phyloP scores from a whole-genome alignment of 179 eudicot species.

The Nepenthes alata region DNA sequence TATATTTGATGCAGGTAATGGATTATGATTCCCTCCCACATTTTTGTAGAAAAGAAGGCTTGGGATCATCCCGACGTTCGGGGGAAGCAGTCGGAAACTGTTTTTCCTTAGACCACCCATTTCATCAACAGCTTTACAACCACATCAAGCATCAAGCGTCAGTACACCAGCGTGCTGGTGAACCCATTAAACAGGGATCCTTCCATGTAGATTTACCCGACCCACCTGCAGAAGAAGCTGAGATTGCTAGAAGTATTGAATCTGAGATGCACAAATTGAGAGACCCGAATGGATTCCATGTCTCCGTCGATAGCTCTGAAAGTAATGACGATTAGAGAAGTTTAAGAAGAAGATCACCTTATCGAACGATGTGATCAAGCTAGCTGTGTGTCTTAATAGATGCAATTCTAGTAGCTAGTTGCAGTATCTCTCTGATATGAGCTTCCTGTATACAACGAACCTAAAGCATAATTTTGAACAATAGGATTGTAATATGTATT shows the following conservation, averaged over 20 bases:
- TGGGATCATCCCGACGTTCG: conserved; percentile 29
- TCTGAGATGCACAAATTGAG: conserved; percentile 29
- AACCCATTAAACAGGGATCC: conserved; percentile 36
- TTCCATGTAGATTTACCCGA: conserved; percentile 44
- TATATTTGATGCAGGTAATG: conserved; percentile 28
- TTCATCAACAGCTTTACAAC: conserved; percentile 42
- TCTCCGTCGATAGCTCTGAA: conserved; percentile 1
- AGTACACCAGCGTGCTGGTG: conserved; percentile 8
- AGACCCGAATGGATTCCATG: conserved; percentile 13
- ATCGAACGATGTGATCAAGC: too few relatives aligned
- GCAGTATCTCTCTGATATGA: too few relatives aligned
- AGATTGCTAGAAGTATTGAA: conserved; percentile 31
- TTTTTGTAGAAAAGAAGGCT: conserved; percentile 45
- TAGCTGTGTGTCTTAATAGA: too few relatives aligned
- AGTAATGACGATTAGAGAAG: conserved; percentile 4
- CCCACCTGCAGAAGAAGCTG: conserved; percentile 18
- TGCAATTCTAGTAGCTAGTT: too few relatives aligned
- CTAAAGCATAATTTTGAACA: too few relatives aligned
- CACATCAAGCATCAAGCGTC: conserved; percentile 38
- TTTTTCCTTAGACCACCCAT: conserved; percentile 44
- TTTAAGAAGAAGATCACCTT: too few relatives aligned
- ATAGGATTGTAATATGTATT: too few relatives aligned
- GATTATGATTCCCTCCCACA: conserved; percentile 49
- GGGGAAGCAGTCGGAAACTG: conserved; percentile 18
- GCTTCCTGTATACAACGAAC: too few relatives aligned